A percentile compares a stretch with the other conserved stretches of the same genome.
These are phyloP conservation scores for Penicillium odoratum DNA, from an alignment of 495 filamentous ascomycete genomes.

Conservation along the genomic window DNA sequence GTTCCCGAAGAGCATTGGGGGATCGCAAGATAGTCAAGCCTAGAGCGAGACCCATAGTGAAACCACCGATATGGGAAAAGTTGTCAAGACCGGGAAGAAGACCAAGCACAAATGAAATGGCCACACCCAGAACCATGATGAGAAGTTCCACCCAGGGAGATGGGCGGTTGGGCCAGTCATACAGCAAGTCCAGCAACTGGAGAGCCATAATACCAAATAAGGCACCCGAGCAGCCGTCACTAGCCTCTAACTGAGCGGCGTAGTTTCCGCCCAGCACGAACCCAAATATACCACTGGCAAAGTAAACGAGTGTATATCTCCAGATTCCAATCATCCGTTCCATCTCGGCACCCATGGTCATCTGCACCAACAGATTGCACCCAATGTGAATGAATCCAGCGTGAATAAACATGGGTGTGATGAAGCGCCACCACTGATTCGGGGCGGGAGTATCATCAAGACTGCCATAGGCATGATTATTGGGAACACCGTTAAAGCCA, in stretches of 20 bases:
- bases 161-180: constrained; percentile 78
- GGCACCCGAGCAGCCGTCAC: constrained; percentile 83
- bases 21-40: constrained; percentile 87
- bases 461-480: constrained; percentile 47
- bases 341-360: constrained; percentile 86
- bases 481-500: constrained; percentile 72
- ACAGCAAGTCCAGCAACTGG: constrained; percentile 82
- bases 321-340: constrained; percentile 82
- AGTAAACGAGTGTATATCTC: constrained; percentile 84
- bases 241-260: constrained; percentile 73
- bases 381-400: constrained; percentile 90
- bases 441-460: constrained; percentile 56
- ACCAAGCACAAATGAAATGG: constrained; percentile 88
- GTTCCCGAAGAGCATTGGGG: constrained; percentile 72
- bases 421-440: constrained; percentile 96
- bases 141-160: constrained; percentile 76
- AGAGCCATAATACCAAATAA: constrained; percentile 92
- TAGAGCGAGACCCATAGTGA: constrained; percentile 85
- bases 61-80: constrained; percentile 95
- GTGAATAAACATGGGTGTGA: constrained; percentile 92
- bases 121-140: constrained; percentile 80
- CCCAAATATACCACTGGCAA: constrained; percentile 90
- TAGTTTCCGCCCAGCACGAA: constrained; percentile 96
- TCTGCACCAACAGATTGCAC: constrained; percentile 90
- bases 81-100: constrained; percentile 94